A percentile compares a stretch with the other conserved stretches of the same genome.
Conservation (phyloP, 176 grass and related monocot genomes). For the Leersia perrieri region DNA sequence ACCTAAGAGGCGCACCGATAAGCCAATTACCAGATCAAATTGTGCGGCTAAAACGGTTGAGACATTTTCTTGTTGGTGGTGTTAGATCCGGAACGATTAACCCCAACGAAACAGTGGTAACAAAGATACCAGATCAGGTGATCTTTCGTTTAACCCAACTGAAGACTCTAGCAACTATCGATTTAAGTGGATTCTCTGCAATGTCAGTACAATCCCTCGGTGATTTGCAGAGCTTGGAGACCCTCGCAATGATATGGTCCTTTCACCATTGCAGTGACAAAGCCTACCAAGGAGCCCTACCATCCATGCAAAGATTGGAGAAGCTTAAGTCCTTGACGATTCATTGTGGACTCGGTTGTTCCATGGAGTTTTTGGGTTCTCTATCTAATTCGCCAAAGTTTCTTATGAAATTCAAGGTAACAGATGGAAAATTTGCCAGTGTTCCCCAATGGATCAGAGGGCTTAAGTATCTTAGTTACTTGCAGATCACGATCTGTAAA, state of each 20-base stretch:
- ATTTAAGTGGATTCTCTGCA: background rate
- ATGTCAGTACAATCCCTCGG: background rate
- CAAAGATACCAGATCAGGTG: background rate
- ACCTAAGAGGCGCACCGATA: no score
- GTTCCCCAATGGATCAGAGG: background rate
- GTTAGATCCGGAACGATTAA: background rate
- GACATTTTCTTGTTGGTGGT: fast-evolving
- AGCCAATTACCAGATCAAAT: no score
- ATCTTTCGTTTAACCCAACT: no score
- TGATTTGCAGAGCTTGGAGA: fast-evolving
- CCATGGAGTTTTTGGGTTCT: background rate
- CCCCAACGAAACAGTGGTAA: no score
- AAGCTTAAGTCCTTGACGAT: background rate
- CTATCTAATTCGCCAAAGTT: fast-evolving
- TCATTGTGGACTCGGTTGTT: background rate
- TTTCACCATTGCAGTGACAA: background rate
- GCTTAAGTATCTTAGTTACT: fast-evolving
- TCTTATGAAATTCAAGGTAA: background rate
- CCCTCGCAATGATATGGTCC: background rate
- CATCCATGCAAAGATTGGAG: background rate
- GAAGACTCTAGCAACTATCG: background rate
- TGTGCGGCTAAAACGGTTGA: fast-evolving
- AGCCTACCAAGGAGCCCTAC: background rate
- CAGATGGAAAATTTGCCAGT: background rate
- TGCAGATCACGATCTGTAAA: background rate